Evolutionary conservation across 2,329 filamentous ascomycete genomes (phyloP), one percentile per base, ranked within the genome.

Genomic region (Botrytis paeoniae): DNA sequence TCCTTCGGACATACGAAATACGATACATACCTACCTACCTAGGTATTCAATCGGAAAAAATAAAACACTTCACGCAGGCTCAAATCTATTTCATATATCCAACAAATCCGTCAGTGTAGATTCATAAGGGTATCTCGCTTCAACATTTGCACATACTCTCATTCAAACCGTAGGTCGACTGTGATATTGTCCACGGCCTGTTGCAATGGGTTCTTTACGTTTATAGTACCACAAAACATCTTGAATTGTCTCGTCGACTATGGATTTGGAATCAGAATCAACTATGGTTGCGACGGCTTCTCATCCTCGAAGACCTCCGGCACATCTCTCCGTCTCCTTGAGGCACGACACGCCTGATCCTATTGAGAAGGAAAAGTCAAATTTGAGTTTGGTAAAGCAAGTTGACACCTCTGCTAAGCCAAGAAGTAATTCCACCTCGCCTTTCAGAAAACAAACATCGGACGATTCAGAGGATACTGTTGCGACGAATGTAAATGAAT

Each of bases 271-370:
- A n/a, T 43, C 70, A 4, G 29, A 51, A 25, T 32, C 39, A 39
- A 25, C 51, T 7, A 16, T 32, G 45, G 39, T 16, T 48, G 18
- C 48, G 43, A 59, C 59, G n/a, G 51, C 20, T 29, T 41, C 72
- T 29, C 76, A 78, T 70, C 77, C 78, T 35, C 75, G 77, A 45
- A 75, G 78, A 74, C 62, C 68, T 70, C 77, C 78, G n/a, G 74
- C 76, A 18, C 75, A 78, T 72, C 69, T 76, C 41, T 78, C 77
- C 12, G 77, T 78, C 20, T 75, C 76, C 70, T 68, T 78, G 35
- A 74, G 71, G 57, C 75, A 76, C 73, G 66, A 66, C 69, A 39
- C 35, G 3, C 54, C 65, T 14, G 6, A 18, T 57, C 14, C 25
- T 10, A 25, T 57, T 37, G 68, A 14, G 43, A 43, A 48, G 5